Conservation (phyloP, 768 basidiomycete genomes). For the Russula dissimulans region DNA sequence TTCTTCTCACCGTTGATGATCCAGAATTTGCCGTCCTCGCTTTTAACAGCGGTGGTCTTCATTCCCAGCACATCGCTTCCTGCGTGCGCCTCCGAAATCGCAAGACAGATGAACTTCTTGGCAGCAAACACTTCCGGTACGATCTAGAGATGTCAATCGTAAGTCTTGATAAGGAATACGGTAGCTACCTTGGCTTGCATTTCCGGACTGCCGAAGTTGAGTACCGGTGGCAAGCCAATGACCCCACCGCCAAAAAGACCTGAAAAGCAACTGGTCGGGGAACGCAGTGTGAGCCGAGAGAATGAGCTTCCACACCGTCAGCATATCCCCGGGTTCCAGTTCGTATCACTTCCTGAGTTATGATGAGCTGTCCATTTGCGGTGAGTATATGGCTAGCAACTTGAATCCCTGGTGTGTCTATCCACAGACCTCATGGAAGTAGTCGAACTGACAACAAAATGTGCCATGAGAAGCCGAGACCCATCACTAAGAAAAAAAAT, state of each 20-base stretch:
- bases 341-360: slow-evolving; percentile 31
- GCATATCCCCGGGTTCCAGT: slow-evolving; percentile 71
- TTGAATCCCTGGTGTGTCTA: neutral
- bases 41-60: slow-evolving; percentile 70
- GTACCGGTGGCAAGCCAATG: slow-evolving; percentile 76
- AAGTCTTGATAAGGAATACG: neutral
- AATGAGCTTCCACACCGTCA: slow-evolving; percentile 34
- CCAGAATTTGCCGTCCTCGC: slow-evolving; percentile 74
- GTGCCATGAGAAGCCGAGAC: neutral
- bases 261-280: neutral
- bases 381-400: neutral
- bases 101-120: slow-evolving; percentile 79
- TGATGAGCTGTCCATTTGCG: slow-evolving; percentile 22
- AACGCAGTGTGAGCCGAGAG: slow-evolving; percentile 30
- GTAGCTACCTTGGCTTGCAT: slow-evolving; percentile 38
- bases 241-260: slow-evolving; percentile 63
- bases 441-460: slow-evolving; percentile 49
- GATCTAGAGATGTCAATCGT: slow-evolving; percentile 21
- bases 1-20: slow-evolving; percentile 84
- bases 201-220: slow-evolving; percentile 69
- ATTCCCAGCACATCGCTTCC: slow-evolving; percentile 81
- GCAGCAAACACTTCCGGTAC: slow-evolving; percentile 61
- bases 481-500: neutral
- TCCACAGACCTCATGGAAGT: slow-evolving; percentile 66
- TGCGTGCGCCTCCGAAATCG: slow-evolving; percentile 83